A percentile compares a stretch with the other conserved stretches of the same genome.
phyloP scores from a whole-genome alignment of 202 grass and related monocot species.

The Zoysia matrella region DNA sequence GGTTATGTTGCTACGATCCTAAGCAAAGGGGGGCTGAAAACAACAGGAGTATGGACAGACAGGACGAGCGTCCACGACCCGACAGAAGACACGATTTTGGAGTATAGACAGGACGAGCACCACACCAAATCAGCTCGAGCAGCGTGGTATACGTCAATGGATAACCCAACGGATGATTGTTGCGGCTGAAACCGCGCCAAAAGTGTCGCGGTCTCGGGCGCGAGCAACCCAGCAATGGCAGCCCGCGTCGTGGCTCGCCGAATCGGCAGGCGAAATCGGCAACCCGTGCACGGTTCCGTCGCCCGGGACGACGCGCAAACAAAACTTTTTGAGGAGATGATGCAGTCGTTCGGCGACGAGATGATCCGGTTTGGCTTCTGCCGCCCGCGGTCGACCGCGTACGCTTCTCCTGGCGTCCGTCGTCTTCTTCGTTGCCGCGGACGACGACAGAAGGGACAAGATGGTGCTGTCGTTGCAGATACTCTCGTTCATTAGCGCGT shows the following conservation, averaged over 20 bases:
- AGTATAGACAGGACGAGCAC: too few species aligned
- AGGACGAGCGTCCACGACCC: not conserved
- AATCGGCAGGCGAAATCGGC: conserved; percentile 34
- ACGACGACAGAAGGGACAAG: conserved; percentile 22
- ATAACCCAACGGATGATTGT: conserved; percentile 11
- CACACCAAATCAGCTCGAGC: not conserved
- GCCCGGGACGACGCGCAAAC: conserved; percentile 12
- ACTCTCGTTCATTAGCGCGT: not conserved
- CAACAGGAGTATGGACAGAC: conserved; percentile 11
- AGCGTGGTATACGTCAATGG: not conserved
- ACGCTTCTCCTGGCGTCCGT: not conserved
- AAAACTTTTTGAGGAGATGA: not conserved
- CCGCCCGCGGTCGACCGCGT: not conserved
- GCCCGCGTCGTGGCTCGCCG: conserved; percentile 26
- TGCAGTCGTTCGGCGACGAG: conserved; percentile 2
- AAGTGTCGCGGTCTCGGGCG: not conserved
- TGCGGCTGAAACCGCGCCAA: not conserved
- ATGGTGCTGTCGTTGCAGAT: conserved; percentile 9
- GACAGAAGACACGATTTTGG: not conserved
- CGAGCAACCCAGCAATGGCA: conserved; percentile 25
- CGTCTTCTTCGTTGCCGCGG: not conserved
- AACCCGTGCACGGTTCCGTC: conserved; percentile 26
- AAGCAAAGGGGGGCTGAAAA: conserved; percentile 43
- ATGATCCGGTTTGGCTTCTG: conserved; percentile 27
- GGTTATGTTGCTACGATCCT: conserved; percentile 43